phyloP scores from a whole-genome alignment of 2,329 filamentous ascomycete species.

The Paecilomyces formosus region DNA sequence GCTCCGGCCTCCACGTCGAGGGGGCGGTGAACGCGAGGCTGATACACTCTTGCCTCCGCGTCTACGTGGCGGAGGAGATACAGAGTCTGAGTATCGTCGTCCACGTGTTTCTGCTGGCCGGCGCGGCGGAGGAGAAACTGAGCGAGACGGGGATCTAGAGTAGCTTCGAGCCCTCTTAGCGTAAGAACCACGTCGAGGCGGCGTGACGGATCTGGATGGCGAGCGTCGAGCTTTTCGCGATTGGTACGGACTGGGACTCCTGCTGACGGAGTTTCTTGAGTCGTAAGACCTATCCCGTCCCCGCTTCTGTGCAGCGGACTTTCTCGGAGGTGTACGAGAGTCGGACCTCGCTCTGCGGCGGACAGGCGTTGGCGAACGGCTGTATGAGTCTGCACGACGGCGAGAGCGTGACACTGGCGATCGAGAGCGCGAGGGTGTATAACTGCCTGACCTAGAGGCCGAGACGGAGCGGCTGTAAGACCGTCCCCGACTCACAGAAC shows the following conservation, averaged over 20 bases:
- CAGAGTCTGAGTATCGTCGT: conserved; percentile 18
- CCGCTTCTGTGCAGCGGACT: conserved; percentile 6
- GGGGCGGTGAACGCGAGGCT: conserved; percentile 18
- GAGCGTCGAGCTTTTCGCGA: conserved; percentile 16
- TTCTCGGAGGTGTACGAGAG: conserved; percentile 22
- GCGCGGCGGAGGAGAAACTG: conserved; percentile 19
- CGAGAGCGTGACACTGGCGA: conserved; percentile 24
- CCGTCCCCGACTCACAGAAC: conserved; percentile 16
- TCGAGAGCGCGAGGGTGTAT: conserved; percentile 29
- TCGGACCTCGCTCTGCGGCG: conserved; percentile 12
- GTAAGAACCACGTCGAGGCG: conserved; percentile 16
- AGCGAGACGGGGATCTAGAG: conserved; percentile 25
- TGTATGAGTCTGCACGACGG: conserved; percentile 24
- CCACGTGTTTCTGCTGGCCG: conserved; percentile 9
- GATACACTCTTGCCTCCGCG: conserved; percentile 14
- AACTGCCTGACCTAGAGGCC: conserved; percentile 20
- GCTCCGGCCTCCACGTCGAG: conserved; percentile 4
- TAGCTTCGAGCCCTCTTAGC: conserved; percentile 19
- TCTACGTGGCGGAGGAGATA: conserved; percentile 21
- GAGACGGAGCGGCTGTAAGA: conserved; percentile 23
- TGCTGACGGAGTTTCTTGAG: conserved; percentile 16
- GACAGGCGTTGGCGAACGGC: conserved; percentile 23
- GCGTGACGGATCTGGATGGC: conserved; percentile 24
- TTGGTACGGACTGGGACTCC: conserved; percentile 14
- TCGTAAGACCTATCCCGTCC: conserved; percentile 17